Conservation (phyloP, 2,329 filamentous ascomycete species). For the Laburnicola sp. region DNA sequence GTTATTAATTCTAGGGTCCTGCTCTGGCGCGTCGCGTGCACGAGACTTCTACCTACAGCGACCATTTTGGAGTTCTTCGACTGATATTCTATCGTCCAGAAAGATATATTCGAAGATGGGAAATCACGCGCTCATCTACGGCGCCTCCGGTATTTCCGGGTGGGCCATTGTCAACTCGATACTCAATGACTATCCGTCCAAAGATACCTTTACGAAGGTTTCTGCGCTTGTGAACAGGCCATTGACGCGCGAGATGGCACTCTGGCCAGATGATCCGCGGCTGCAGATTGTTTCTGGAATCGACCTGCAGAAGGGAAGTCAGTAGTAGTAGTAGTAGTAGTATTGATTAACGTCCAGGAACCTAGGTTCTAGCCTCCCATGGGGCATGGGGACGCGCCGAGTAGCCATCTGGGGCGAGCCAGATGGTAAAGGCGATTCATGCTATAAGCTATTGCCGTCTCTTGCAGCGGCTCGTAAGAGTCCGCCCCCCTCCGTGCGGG, state of each 20-base stretch:
- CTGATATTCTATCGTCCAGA: neutral
- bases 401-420: too few relatives aligned
- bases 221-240: conserved; percentile 55
- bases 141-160: conserved; percentile 55
- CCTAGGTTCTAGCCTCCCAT: too few relatives aligned
- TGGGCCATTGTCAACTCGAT: conserved; percentile 56
- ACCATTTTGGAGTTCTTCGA: neutral
- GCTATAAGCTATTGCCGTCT: too few relatives aligned
- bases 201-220: conserved; percentile 50
- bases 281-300: conserved; percentile 47
- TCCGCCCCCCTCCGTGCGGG: too few relatives aligned
- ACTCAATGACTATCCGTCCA: conserved; percentile 51
- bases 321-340: too few relatives aligned
- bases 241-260: conserved; percentile 34
- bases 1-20: conserved; percentile 16
- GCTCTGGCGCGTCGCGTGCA: conserved; percentile 4
- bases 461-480: too few relatives aligned
- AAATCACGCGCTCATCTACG: conserved; percentile 44
- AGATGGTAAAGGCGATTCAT: too few relatives aligned
- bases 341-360: too few relatives aligned
- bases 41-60: neutral
- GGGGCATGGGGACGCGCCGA: too few relatives aligned
- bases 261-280: conserved; percentile 43
- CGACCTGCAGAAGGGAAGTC: conserved; percentile 44
- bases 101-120: conserved; percentile 18